Percentiles rank a stretch among this genome's conserved stretches.
These are phyloP conservation scores for Podaxis sp. DNA, from an alignment of 768 basidiomycete genomes.

Conservation along the genomic window DNA sequence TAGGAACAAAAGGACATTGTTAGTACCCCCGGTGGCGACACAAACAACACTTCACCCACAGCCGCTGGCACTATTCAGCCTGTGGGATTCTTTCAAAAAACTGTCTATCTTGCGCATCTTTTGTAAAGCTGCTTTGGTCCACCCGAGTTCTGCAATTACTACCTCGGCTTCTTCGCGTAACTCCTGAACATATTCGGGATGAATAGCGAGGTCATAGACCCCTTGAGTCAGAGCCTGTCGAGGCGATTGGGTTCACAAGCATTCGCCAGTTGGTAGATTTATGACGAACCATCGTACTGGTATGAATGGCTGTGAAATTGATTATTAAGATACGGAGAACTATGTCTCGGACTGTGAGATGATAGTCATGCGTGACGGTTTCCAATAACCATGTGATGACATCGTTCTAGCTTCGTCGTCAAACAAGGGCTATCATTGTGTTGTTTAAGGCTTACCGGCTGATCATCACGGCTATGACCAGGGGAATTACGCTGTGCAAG, in stretches of 20 bases:
- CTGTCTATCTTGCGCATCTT: constrained; percentile 47
- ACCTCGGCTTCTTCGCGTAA: constrained; percentile 43
- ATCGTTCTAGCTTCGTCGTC: constrained; percentile 34
- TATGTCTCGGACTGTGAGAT: constrained; percentile 27
- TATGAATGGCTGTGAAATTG: constrained; percentile 46
- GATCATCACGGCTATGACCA: constrained; percentile 15
- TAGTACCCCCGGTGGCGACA: neutral
- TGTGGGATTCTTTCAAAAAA: constrained; percentile 40
- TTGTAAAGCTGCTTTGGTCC: constrained; percentile 32
- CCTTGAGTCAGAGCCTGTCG: constrained; percentile 34
- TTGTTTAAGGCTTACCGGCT: constrained; percentile 4
- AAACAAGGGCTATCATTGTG: neutral
- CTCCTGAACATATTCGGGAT: constrained; percentile 31
- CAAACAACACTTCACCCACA: neutral
- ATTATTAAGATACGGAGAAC: constrained; percentile 35
- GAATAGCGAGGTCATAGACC: constrained; percentile 34
- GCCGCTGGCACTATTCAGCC: constrained; percentile 6
- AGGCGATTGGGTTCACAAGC: neutral
- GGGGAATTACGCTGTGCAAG: constrained; percentile 5
- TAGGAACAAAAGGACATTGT: constrained; percentile 9
- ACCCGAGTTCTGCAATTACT: constrained; percentile 33
- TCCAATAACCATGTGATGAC: constrained; percentile 50
- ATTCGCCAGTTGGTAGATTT: neutral
- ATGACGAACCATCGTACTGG: constrained; percentile 38
- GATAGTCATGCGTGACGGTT: constrained; percentile 30